Evolutionary conservation across 192 early-diverging fungal species (phyloP), one percentile per base, ranked within the genome.

Genomic region (Backusella macrospora): DNA sequence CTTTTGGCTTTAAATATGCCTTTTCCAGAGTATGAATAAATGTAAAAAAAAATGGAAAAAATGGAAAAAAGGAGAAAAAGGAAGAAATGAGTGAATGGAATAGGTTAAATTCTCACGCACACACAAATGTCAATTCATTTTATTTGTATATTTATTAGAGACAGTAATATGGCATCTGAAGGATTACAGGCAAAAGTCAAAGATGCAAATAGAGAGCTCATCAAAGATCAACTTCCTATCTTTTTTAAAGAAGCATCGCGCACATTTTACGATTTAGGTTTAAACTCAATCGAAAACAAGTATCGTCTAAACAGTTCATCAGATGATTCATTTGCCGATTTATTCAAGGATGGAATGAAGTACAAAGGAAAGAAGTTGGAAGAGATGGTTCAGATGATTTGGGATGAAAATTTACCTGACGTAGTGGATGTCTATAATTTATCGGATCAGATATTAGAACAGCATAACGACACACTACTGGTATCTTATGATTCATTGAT

Each of bases 1-100:
- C n/a, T 15, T 45, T 34, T 65, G 21, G 73, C 73, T 38, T 67
- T 74, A 44, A 49, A 64, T 39, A 74, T 74, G 73, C 64, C 63
- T 12, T 74, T 59, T 64, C 62, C 73, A 16, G 65, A 52, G 59
- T 68, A 45, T 67, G 65, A 4, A 43, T 21, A 44, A 12, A 40
- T 13, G 49, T 5, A 21, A 16, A 16, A 21, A 10, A n/a, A 52
- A 4, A 26, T n/a, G n/a, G 3, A 63, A 23, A 37, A 10, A 16
- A 63, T 8, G 5, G 62, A 63, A 34, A 34, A 34, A 34, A 34
- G 2, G 2, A 34, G 29, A 34, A 34, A 34, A 34, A 34, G 29
- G 29, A 34, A 34, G 29, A 34, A 34, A 34, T 34, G 29, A 2
- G 29, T 34, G 29, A 2, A 34, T 34, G 29, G 29, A 34, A 34